These are phyloP conservation scores for Gleditsia sinensis DNA, from an alignment of 306 rosid genomes.

Conservation along the genomic window DNA sequence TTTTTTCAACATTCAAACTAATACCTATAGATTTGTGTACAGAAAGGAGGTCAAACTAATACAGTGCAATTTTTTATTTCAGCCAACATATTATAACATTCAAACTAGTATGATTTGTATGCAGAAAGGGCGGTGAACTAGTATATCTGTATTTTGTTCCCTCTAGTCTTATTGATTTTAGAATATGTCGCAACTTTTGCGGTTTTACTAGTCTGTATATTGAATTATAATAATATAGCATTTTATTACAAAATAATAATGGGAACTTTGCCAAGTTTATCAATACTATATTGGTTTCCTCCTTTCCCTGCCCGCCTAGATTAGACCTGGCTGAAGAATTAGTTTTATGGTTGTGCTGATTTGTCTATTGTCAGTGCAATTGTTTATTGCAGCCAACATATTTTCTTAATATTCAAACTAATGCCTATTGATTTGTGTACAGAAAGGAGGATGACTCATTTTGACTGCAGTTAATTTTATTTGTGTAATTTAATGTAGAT, in stretches of 20 bases:
- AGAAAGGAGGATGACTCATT: not conserved
- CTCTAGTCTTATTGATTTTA: not conserved
- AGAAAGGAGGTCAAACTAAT: too few relatives aligned
- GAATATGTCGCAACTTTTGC: not conserved
- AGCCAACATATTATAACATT: not conserved
- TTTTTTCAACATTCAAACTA: not conserved
- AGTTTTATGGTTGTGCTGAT: not conserved
- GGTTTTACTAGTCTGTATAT: not conserved
- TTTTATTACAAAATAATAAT: not conserved
- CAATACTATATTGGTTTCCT: conserved; percentile 40
- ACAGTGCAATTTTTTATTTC: too few relatives aligned
- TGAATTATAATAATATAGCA: not conserved
- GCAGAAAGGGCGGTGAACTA: too few relatives aligned
- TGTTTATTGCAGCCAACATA: not conserved
- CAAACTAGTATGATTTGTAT: not conserved
- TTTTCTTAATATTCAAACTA: not conserved
- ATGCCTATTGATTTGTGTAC: not conserved
- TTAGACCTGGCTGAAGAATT: conserved; percentile 22
- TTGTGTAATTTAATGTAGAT: not conserved
- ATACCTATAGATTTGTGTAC: not conserved
- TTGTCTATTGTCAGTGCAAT: conserved; percentile 7
- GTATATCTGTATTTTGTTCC: not conserved
- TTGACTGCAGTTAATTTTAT: not conserved
- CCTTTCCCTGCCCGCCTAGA: conserved; percentile 76
- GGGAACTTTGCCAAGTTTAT: conserved; percentile 72